These are phyloP conservation scores for Sporopachydermia quercuum DNA, from an alignment of 805 yeast genomes.

Conservation along the genomic window DNA sequence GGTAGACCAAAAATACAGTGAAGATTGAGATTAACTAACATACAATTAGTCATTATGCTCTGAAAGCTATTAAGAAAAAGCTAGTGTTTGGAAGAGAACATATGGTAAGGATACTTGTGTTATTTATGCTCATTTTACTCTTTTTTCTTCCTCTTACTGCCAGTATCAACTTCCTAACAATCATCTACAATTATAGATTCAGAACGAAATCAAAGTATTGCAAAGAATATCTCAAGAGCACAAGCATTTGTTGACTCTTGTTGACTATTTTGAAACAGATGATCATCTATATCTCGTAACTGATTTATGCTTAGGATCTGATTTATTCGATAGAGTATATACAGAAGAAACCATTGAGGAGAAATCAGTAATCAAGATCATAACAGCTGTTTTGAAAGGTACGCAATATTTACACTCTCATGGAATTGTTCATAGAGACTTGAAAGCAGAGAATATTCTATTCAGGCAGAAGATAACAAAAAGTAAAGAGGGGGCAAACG, in stretches of 20 bases:
- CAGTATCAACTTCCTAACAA: slow-evolving; percentile 1
- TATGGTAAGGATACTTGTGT: slow-evolving; percentile 15
- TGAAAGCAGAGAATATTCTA: slow-evolving; percentile 58
- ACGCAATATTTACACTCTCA: slow-evolving; percentile 42
- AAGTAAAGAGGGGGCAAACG: slow-evolving; percentile 21
- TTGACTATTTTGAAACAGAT: slow-evolving; percentile 58
- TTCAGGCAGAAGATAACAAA: slow-evolving; percentile 23
- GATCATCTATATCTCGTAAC: slow-evolving; percentile 38
- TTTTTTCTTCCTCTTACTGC: neutral
- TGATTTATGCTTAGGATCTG: slow-evolving; percentile 55
- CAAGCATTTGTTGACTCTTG: slow-evolving; percentile 40
- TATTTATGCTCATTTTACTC: neutral
- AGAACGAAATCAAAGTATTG: slow-evolving; percentile 46
- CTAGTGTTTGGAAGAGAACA: slow-evolving; percentile 39
- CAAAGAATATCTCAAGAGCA: slow-evolving; percentile 34
- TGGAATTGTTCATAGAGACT: slow-evolving; percentile 53
- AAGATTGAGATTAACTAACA: slow-evolving; percentile 21
- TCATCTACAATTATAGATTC: slow-evolving; percentile 25
- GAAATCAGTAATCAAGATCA: slow-evolving; percentile 32
- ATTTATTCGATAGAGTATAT: slow-evolving; percentile 45
- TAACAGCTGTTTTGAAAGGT: slow-evolving; percentile 36
- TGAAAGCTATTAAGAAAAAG: slow-evolving; percentile 34
- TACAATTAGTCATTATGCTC: slow-evolving; percentile 31
- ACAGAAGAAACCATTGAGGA: slow-evolving; percentile 31
- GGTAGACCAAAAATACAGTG: too few species aligned